Percentiles rank a stretch among this genome's conserved stretches.
These are phyloP conservation scores for Metschnikowia proteae DNA, from an alignment of 805 yeast genomes.

Conservation along the genomic window DNA sequence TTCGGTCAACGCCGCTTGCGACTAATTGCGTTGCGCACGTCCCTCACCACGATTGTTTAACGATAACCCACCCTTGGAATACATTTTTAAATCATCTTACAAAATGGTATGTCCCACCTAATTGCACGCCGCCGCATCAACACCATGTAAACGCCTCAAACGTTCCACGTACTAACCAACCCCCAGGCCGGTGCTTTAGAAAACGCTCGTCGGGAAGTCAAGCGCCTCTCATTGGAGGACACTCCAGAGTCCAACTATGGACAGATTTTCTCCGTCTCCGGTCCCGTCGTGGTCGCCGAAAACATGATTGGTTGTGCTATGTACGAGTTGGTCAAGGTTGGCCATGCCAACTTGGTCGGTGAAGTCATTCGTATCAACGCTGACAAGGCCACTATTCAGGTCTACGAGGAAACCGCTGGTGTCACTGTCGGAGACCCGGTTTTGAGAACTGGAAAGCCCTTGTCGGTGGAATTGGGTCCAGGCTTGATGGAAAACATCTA, in stretches of 20 bases:
- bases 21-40: conserved; percentile 4
- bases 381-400: conserved; percentile 98
- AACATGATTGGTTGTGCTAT: conserved; percentile 99
- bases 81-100: background rate
- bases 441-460: conserved; percentile 96
- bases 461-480: conserved; percentile 98
- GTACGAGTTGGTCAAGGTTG: conserved; percentile 98
- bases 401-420: conserved; percentile 99
- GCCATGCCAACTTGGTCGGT: conserved; percentile 95
- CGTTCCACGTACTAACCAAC: conserved; percentile 7
- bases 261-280: conserved; percentile 89
- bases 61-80: conserved; percentile 2
- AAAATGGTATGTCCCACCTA: conserved; percentile 11
- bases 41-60: conserved; percentile 6
- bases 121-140: background rate
- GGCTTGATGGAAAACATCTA: conserved; percentile 99
- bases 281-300: conserved; percentile 97
- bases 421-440: conserved; percentile 99
- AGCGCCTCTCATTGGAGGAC: conserved; percentile 74
- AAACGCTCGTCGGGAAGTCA: conserved; percentile 91
- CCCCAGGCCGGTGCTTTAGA: conserved; percentile 90
- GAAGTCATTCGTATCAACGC: conserved; percentile 96
- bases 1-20: conserved; percentile 11
- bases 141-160: too few species aligned
- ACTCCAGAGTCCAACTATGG: conserved; percentile 78